phyloP scores from a whole-genome alignment of 805 yeast species.

The Babjeviella inositovora region DNA sequence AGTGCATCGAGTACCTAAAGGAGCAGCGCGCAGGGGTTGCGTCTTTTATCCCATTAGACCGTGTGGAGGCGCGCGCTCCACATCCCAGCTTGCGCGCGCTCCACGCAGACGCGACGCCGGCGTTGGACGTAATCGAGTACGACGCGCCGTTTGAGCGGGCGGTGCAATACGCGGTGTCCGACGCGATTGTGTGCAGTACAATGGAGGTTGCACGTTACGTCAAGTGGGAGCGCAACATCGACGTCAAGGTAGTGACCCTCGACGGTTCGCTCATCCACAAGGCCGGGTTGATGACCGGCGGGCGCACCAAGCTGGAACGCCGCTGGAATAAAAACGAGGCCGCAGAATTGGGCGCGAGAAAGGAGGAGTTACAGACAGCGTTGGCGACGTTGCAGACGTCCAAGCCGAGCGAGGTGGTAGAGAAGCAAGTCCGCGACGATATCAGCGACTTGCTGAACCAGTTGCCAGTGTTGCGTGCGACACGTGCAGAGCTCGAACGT shows the following conservation, averaged over 20 bases:
- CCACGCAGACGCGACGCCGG: slow-evolving; percentile 43
- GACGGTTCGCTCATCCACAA: slow-evolving; percentile 78
- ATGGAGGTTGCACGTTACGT: slow-evolving; percentile 52
- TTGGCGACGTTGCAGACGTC: slow-evolving; percentile 24
- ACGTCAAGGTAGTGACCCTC: slow-evolving; percentile 58
- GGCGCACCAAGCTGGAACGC: slow-evolving; percentile 29
- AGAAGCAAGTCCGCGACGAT: slow-evolving; percentile 41
- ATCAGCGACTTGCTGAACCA: slow-evolving; percentile 24
- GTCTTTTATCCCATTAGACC: slow-evolving; percentile 77
- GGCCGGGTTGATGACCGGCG: slow-evolving; percentile 91
- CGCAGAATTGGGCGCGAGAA: slow-evolving; percentile 29
- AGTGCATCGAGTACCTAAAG: slow-evolving; percentile 65
- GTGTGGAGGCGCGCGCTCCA: slow-evolving; percentile 42
- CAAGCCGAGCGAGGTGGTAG: slow-evolving; percentile 36
- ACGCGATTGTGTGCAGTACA: slow-evolving; percentile 62
- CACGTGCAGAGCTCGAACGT: slow-evolving; percentile 9
- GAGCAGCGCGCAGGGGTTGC: slow-evolving; percentile 78
- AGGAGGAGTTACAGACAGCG: slow-evolving; percentile 32
- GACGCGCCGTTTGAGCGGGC: slow-evolving; percentile 62
- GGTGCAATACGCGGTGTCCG: slow-evolving; percentile 64
- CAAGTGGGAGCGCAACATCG: slow-evolving; percentile 46
- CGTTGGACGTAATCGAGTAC: slow-evolving; percentile 56
- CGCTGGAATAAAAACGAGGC: slow-evolving; percentile 67
- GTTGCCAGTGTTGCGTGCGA: slow-evolving; percentile 10
- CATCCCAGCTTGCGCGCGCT: slow-evolving; percentile 37